These are phyloP conservation scores for Didymella arachidicola DNA, from an alignment of 2,329 filamentous ascomycete species.

Conservation along the genomic window DNA sequence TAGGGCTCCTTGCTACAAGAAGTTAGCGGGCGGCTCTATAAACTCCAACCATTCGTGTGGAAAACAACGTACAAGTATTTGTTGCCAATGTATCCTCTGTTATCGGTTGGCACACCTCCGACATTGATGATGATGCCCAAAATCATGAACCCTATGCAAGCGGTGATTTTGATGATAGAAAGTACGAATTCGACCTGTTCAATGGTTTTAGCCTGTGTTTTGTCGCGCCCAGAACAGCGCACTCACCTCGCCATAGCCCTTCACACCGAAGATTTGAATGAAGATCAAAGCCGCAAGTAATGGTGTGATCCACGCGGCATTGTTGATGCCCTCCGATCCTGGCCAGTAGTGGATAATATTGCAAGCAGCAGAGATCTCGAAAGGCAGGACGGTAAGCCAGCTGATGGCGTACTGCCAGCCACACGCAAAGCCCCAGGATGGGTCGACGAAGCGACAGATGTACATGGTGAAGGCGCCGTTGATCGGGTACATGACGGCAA, in stretches of 20 bases:
- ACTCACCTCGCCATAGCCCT: slow-evolving; percentile 50
- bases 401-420: slow-evolving; percentile 48
- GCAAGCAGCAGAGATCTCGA: slow-evolving; percentile 47
- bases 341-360: slow-evolving; percentile 45
- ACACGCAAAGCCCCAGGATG: slow-evolving; percentile 50
- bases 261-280: slow-evolving; percentile 46
- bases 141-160: slow-evolving; percentile 70
- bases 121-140: slow-evolving; percentile 67
- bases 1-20: slow-evolving; percentile 3
- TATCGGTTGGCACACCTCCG: slow-evolving; percentile 64
- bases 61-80: slow-evolving; percentile 61
- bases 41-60: not conserved
- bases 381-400: slow-evolving; percentile 44
- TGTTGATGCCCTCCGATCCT: slow-evolving; percentile 10
- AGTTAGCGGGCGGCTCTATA: not conserved
- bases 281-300: slow-evolving; percentile 37
- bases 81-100: slow-evolving; percentile 65
- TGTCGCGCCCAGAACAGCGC: not conserved
- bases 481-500: slow-evolving; percentile 53
- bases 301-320: slow-evolving; percentile 42
- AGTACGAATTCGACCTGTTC: slow-evolving; percentile 61
- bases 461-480: slow-evolving; percentile 54
- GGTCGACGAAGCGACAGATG: slow-evolving; percentile 53
- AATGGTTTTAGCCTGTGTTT: not conserved
- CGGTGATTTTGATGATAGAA: slow-evolving; percentile 64